Conservation (phyloP, 345 rosid genomes). For the Excoecaria cochinchinensis region DNA sequence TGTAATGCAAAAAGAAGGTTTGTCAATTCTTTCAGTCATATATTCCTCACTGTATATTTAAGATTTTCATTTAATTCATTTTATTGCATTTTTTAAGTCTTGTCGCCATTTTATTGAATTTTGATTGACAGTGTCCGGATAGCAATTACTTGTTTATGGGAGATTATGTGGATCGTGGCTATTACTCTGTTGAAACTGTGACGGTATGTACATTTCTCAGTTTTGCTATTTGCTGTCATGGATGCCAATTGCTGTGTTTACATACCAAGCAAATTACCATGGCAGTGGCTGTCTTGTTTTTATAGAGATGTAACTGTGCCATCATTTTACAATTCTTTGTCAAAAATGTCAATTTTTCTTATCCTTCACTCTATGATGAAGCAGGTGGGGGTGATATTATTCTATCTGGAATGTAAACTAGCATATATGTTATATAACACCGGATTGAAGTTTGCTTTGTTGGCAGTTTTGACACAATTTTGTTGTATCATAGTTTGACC, state of each 20-base stretch:
- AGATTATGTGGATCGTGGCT: conserved; percentile 95
- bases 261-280: background rate
- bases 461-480: background rate
- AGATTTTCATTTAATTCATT: background rate
- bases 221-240: background rate
- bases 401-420: background rate
- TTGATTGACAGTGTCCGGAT: conserved; percentile 74
- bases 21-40: background rate
- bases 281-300: background rate
- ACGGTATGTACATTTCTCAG: conserved; percentile 49
- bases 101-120: conserved; percentile 6
- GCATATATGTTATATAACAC: background rate
- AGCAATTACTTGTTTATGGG: conserved; percentile 97
- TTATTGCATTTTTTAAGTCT: background rate
- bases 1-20: background rate
- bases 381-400: background rate
- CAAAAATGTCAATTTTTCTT: background rate
- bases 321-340: background rate
- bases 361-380: background rate
- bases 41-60: conserved; percentile 1
- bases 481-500: background rate
- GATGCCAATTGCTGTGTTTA: background rate
- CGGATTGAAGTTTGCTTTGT: background rate
- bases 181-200: conserved; percentile 96
- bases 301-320: background rate